A percentile compares a stretch with the other conserved stretches of the same genome.
Evolutionary conservation across 225 moss, liverwort and hornwort genomes (phyloP).

Genomic region (Straminergon stramineum): DNA sequence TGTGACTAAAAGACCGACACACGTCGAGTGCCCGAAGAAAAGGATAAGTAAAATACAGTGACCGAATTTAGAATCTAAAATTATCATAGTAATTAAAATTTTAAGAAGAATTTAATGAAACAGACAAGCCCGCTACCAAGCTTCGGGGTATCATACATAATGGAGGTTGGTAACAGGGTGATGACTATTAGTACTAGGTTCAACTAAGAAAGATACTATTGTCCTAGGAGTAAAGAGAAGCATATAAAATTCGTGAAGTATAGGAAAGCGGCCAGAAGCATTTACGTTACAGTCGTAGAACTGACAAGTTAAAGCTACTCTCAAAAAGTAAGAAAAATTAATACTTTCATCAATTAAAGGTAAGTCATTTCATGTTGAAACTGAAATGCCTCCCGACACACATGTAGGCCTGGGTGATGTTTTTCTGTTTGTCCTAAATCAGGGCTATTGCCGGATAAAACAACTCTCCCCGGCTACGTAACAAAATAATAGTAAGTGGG

Average conservation of each 20-base stretch:
- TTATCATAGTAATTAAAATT: background rate
- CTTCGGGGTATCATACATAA: background rate
- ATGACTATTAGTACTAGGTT: background rate
- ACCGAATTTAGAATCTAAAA: background rate
- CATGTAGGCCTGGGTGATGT: background rate
- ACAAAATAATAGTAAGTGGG: slow-evolving; percentile 7
- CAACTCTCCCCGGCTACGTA: slow-evolving; percentile 13
- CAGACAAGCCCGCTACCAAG: background rate
- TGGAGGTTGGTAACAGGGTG: background rate
- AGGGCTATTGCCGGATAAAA: slow-evolving; percentile 5
- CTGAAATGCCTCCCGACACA: slow-evolving; percentile 24
- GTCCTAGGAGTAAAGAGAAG: background rate
- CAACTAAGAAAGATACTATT: background rate
- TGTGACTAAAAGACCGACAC: background rate
- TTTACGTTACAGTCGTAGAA: background rate
- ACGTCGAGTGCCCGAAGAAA: background rate
- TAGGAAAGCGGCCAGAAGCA: background rate
- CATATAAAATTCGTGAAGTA: background rate
- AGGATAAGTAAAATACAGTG: background rate
- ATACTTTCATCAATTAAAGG: background rate
- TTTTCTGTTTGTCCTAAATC: slow-evolving; percentile 8
- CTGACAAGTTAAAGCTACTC: background rate
- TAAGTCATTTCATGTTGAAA: slow-evolving; percentile 6
- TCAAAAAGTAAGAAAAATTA: background rate
- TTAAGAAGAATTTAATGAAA: background rate